Conservation (phyloP, 2,329 filamentous ascomycete genomes). For the Pseudocercospora vitis region DNA sequence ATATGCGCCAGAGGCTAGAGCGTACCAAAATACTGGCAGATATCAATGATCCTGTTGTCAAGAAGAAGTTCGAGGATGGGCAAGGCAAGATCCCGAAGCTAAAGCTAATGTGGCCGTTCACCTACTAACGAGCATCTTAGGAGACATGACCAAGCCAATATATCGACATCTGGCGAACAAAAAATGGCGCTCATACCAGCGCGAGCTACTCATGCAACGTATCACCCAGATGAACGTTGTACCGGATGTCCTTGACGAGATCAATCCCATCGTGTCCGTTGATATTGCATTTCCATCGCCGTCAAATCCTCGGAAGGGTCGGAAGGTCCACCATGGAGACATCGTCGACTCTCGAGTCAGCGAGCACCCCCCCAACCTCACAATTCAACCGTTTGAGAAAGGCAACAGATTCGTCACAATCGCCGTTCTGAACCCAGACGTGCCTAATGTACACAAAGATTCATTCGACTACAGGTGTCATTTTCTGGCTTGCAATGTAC, state of each 20-base stretch:
- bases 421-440: slow-evolving; percentile 84
- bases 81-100: slow-evolving; percentile 65
- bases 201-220: slow-evolving; percentile 77
- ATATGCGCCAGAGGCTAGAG: slow-evolving; percentile 71
- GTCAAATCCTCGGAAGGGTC: slow-evolving; percentile 31
- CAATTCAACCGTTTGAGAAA: slow-evolving; percentile 79
- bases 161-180: slow-evolving; percentile 85
- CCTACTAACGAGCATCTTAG: slow-evolving; percentile 47
- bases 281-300: slow-evolving; percentile 69
- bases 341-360: slow-evolving; percentile 74
- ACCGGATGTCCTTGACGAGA: slow-evolving; percentile 79
- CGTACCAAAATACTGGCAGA: slow-evolving; percentile 84
- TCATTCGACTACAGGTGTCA: slow-evolving; percentile 80
- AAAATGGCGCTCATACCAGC: slow-evolving; percentile 84
- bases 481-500: slow-evolving; percentile 75
- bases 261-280: slow-evolving; percentile 77
- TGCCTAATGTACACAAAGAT: slow-evolving; percentile 75
- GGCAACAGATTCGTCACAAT: slow-evolving; percentile 81
- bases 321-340: slow-evolving; percentile 71
- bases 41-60: slow-evolving; percentile 91
- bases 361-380: slow-evolving; percentile 71
- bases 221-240: slow-evolving; percentile 83
- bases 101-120: neutral
- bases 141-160: slow-evolving; percentile 93
- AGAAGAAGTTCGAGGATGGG: slow-evolving; percentile 91